These are phyloP conservation scores for Boehmeria nivea DNA, from an alignment of 306 rosid genomes.

Conservation along the genomic window DNA sequence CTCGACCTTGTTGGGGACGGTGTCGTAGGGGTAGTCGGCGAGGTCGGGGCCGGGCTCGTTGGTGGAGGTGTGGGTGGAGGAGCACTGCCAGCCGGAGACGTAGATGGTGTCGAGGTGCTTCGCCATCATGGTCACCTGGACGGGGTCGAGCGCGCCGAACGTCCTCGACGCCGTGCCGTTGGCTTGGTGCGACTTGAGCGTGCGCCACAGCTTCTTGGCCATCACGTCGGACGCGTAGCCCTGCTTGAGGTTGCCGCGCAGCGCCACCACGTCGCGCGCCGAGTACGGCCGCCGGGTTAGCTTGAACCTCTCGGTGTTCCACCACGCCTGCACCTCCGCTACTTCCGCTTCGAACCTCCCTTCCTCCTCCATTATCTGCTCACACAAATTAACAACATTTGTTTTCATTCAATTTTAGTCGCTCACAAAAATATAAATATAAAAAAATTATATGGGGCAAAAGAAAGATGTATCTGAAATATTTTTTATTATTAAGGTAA, in stretches of 20 bases:
- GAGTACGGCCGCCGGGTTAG: slow-evolving; percentile 69
- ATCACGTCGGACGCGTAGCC: slow-evolving; percentile 71
- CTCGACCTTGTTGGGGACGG: slow-evolving; percentile 96
- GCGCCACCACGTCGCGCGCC: slow-evolving; percentile 71
- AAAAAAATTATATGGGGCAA: too few relatives aligned
- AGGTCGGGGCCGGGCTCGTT: slow-evolving; percentile 98
- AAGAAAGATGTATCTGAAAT: too few relatives aligned
- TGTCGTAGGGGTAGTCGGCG: slow-evolving; percentile 95
- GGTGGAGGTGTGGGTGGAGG: slow-evolving; percentile 81
- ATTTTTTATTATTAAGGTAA: too few relatives aligned
- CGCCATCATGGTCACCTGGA: slow-evolving; percentile 94
- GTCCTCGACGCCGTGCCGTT: slow-evolving; percentile 86
- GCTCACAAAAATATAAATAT: background rate
- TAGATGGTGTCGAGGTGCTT: slow-evolving; percentile 80
- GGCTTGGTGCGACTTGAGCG: slow-evolving; percentile 83
- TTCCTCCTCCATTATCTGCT: slow-evolving; percentile 90
- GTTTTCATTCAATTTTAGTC: background rate
- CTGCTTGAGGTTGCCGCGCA: slow-evolving; percentile 74
- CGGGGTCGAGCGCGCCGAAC: slow-evolving; percentile 95
- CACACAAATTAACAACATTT: too few relatives aligned
- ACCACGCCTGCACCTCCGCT: slow-evolving; percentile 89
- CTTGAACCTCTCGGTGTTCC: slow-evolving; percentile 80
- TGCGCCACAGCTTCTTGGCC: slow-evolving; percentile 83
- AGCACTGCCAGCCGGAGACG: slow-evolving; percentile 98
- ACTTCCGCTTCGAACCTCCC: slow-evolving; percentile 83